Percentiles rank a stretch among this genome's conserved stretches.
These are phyloP conservation scores for Torulaspora quercuum DNA, from an alignment of 805 yeast genomes.

Conservation along the genomic window DNA sequence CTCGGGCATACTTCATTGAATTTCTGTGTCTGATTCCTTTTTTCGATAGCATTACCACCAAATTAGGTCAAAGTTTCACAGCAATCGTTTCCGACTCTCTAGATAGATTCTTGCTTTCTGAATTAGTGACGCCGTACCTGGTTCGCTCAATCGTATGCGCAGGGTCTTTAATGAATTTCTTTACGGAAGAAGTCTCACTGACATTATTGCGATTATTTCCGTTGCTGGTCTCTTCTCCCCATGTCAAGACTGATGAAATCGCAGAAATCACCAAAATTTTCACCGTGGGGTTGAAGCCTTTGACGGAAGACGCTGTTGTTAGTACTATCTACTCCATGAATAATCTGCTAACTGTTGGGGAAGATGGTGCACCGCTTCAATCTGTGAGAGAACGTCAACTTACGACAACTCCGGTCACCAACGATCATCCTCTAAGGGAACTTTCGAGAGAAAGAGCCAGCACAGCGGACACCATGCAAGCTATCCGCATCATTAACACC, in stretches of 20 bases:
- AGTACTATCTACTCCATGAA: constrained; percentile 80
- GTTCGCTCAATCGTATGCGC: constrained; percentile 47
- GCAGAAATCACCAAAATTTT: constrained; percentile 52
- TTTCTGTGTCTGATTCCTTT: constrained; percentile 34
- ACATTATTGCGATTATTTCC: constrained; percentile 45
- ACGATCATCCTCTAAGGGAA: constrained; percentile 5
- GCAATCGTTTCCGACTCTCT: constrained; percentile 50
- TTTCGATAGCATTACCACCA: constrained; percentile 45
- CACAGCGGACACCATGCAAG: constrained; percentile 22
- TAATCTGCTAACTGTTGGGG: constrained; percentile 62
- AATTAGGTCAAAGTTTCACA: constrained; percentile 43
- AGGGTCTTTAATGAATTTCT: constrained; percentile 51
- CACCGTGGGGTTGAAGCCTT: constrained; percentile 60
- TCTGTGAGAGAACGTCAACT: constrained; percentile 37
- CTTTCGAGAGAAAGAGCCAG: constrained; percentile 13
- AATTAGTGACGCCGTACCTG: constrained; percentile 18
- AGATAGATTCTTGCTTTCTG: constrained; percentile 44
- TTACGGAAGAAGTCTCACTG: constrained; percentile 35
- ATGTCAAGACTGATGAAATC: constrained; percentile 47
- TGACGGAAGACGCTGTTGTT: constrained; percentile 78
- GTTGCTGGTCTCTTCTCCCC: constrained; percentile 53
- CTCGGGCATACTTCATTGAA: constrained; percentile 40
- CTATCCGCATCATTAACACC: constrained; percentile 12
- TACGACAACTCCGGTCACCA: constrained; percentile 25
- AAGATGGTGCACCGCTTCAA: constrained; percentile 39